Evolutionary conservation across 2,329 filamentous ascomycete genomes (phyloP).

Genomic region (Colletotrichum sp.): DNA sequence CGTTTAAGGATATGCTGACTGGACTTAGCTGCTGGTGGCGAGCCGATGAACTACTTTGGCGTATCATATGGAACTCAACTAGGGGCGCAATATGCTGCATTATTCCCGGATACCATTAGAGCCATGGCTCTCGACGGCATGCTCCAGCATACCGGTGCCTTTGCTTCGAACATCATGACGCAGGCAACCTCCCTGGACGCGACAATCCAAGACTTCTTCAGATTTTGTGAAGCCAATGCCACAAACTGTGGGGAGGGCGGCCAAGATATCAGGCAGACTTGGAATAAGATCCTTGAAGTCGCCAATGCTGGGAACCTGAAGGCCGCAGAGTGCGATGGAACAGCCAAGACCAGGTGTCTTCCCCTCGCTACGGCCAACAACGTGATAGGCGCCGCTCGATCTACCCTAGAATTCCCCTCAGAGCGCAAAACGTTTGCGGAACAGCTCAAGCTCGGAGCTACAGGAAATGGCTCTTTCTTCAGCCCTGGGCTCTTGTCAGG

Average conservation of each 20-base stretch:
- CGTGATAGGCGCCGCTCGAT: slow-evolving; percentile 2
- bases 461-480: slow-evolving; percentile 3
- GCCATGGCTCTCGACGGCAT: slow-evolving; percentile 17
- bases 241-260: neutral
- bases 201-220: slow-evolving; percentile 13
- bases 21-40: neutral
- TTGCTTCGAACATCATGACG: slow-evolving; percentile 10
- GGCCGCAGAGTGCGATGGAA: slow-evolving; percentile 9
- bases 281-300: slow-evolving; percentile 5
- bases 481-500: neutral
- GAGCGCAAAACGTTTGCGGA: neutral
- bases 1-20: rapidly evolving
- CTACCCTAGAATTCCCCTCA: neutral
- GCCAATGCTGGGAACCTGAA: neutral
- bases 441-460: neutral
- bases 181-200: slow-evolving; percentile 14
- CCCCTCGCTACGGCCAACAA: neutral
- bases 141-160: slow-evolving; percentile 9
- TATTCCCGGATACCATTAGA: neutral
- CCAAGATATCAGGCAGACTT: neutral
- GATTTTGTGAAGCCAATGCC: slow-evolving; percentile 5
- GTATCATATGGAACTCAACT: slow-evolving; percentile 13
- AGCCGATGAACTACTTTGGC: slow-evolving; percentile 12
- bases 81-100: slow-evolving; percentile 3
- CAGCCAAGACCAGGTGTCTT: neutral